A percentile compares a stretch with the other conserved stretches of the same genome.
phyloP scores from a whole-genome alignment of 2,329 filamentous ascomycete species.

The Diaporthe sp. region DNA sequence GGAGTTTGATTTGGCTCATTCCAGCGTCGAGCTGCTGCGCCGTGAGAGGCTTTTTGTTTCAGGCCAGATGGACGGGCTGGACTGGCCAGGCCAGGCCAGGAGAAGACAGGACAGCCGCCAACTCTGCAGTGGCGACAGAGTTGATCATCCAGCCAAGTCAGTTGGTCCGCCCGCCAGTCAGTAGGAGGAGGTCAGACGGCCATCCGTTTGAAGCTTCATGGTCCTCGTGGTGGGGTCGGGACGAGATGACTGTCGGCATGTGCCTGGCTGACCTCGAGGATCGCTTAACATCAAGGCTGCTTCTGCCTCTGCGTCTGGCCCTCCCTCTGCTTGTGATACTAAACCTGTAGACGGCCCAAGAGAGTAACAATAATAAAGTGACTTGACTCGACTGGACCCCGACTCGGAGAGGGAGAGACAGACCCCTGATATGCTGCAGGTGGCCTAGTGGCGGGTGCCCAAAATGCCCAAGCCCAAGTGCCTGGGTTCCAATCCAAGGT shows the following conservation, averaged over 20 bases:
- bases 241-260: constrained; percentile 7
- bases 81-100: not conserved
- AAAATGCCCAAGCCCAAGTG: constrained; percentile 4
- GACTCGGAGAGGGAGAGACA: not conserved
- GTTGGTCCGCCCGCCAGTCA: not conserved
- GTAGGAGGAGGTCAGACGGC: not conserved
- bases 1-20: constrained; percentile 33
- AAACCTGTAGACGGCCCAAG: not conserved
- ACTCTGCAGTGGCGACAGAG: not conserved
- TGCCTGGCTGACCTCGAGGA: constrained; percentile 1
- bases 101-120: not conserved
- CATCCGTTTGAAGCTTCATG: not conserved
- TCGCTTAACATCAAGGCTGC: not conserved
- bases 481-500: constrained; percentile 1
- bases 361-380: not conserved
- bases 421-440: constrained; percentile 26
- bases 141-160: constrained; percentile 14
- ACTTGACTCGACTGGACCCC: constrained; percentile 23
- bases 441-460: constrained; percentile 24
- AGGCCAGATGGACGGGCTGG: constrained; percentile 15
- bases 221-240: constrained; percentile 10
- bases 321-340: not conserved
- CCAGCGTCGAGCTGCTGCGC: constrained; percentile 26
- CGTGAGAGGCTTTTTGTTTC: constrained; percentile 23
- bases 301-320: not conserved